These are phyloP conservation scores for Tephrocybe rancida DNA, from an alignment of 768 basidiomycete genomes.

Conservation along the genomic window DNA sequence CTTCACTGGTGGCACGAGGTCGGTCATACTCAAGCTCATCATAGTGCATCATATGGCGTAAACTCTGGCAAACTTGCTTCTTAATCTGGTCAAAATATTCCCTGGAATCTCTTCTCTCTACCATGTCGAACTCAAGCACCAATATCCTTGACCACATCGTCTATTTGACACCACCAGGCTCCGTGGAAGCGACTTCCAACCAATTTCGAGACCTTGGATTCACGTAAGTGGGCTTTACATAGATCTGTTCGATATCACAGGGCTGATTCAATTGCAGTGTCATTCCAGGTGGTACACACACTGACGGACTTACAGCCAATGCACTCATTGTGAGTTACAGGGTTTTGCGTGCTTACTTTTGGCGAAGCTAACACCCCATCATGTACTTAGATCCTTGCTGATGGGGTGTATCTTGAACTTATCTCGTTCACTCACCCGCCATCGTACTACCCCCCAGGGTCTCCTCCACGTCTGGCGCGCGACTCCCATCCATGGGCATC, in stretches of 20 bases:
- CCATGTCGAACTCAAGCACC: slow-evolving; percentile 20
- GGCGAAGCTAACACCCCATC: too few relatives aligned
- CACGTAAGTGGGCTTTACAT: slow-evolving; percentile 43
- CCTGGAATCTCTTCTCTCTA: background rate
- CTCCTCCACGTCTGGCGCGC: slow-evolving; percentile 45
- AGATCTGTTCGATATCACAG: background rate
- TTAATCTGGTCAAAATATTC: background rate
- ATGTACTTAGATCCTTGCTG: slow-evolving; percentile 55
- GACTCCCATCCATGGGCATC: slow-evolving; percentile 55
- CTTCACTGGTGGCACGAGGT: too few relatives aligned
- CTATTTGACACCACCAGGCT: slow-evolving; percentile 67
- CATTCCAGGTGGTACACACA: slow-evolving; percentile 65
- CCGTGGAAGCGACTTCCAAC: slow-evolving; percentile 47
- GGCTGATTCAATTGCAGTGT: slow-evolving; percentile 45
- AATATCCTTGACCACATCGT: slow-evolving; percentile 68
- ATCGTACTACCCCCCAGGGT: slow-evolving; percentile 53
- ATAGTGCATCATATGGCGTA: slow-evolving; percentile 12
- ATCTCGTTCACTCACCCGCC: slow-evolving; percentile 63
- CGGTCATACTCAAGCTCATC: too few relatives aligned
- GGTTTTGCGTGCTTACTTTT: too few relatives aligned
- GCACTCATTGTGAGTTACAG: slow-evolving; percentile 59
- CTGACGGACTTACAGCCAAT: slow-evolving; percentile 64
- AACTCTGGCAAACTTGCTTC: background rate
- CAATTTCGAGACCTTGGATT: slow-evolving; percentile 67
- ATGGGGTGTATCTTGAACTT: slow-evolving; percentile 69